Evolutionary conservation across 2,329 filamentous ascomycete species (phyloP), one percentile per base, ranked within the genome.

Genomic region (Aspergillus texensis): DNA sequence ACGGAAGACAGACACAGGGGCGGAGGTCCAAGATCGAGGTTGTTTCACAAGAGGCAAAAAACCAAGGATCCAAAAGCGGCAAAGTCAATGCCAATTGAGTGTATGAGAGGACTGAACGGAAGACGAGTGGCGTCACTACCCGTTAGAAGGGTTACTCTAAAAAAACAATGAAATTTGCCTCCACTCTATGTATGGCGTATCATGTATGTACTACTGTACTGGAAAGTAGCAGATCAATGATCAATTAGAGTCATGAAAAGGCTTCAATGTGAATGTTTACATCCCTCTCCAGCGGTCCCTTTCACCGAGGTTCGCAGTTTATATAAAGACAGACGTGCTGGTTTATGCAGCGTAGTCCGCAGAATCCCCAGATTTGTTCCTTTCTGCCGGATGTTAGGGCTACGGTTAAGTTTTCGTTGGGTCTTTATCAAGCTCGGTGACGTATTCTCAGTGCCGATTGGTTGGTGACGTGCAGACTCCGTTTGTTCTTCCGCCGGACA

Each of bases 311-410:
- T 54, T 36, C 58, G 41, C 10, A 39, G 19, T 61, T 65, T 62
- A 63, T 69, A 67, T 65, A 65, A 43, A 34, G 16, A 53, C 19
- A 30, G 52, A 67, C 67, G 78, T 80, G 74, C 76, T 80, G 77
- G 75, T 75, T 71, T 79, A 79, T 80, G 76, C 78, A 57, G 78
- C 78, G 78, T 80, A 80, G 75, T 68, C 69, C 62, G 67, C 72
- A 80, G 76, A 75, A 79, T 80, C 70, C 66, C 63, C 62, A 68
- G 60, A 60, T 60, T 24, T 28, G 28, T 60, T 58, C 52, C 52
- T 60, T 69, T 69, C 65, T 68, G 65, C 67, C 67, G 62, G 45
- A 28, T 60, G 39, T 62, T 59, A 58, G 57, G 60, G 32, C 21
- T 62, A 28, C 53, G 46, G 19, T 48, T 60, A 43, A 34, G 39